Base-by-base conservation (phyloP, 2,329 filamentous ascomycete species). In the Penicillium sp. region DNA sequence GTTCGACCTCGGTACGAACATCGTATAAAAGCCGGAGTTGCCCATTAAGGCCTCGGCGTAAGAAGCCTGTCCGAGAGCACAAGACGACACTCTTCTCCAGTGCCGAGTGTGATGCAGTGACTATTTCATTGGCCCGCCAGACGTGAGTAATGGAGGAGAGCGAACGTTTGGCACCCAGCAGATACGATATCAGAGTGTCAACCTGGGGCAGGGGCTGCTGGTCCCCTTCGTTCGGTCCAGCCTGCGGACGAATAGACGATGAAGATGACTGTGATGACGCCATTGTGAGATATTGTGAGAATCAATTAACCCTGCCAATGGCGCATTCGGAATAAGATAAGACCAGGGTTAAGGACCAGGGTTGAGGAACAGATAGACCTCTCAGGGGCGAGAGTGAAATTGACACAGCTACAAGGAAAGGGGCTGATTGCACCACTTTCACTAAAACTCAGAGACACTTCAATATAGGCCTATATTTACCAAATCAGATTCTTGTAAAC, bases 141-240 rank as follows among this genome's bases (percentile, higher is more conserved):
- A 97, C 91, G 59, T 90, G 87, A 41, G 82, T 85, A 72, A 95
- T 92, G 11, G 91, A 91, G 16, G 89, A 90, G 5, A 97, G 83
- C 1, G 92, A 92, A 44, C 91, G 86, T 72, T 97, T 97, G 9
- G 93, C 90, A 31, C 89, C 87, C 40, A 97, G 85, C 36, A 97
- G 87, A 75, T 96, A 87, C 52, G 86, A 84, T 55, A 97, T 90
- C 43, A 97, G 85, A 25, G 85, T 86, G 66, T 96, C 91, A 68
- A 96, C 84, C 25, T 70, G 68, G 36, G 71, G 72, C 52, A 70
- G 65, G 15, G 63, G 53, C 15, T 63, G 62, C 38, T 65, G 52
- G 23, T 65, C 61, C 43, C 39, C 38, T 7, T 45, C 16, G 8
- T 59, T 50, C 9, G 57, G 60, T 31, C 59, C 59, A 31, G 50